Percentiles rank a stretch among this genome's conserved stretches.
Conservation (phyloP, 495 filamentous ascomycete genomes). For the Xylaria intraflava region DNA sequence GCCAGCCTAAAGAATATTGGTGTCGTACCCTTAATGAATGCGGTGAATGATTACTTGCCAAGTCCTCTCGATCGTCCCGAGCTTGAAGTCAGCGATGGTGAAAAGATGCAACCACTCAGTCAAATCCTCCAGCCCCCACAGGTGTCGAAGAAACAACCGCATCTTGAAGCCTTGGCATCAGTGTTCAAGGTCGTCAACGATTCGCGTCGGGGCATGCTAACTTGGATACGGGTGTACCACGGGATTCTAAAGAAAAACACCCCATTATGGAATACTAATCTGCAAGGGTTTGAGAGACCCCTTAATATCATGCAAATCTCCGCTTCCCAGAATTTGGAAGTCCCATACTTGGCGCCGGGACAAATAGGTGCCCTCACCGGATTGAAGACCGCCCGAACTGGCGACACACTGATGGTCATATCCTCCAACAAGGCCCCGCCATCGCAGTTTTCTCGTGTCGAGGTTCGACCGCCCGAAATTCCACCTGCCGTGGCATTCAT, state of each 20-base stretch:
- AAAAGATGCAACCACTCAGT: constrained; percentile 44
- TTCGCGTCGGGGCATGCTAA: constrained; percentile 73
- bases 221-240: constrained; percentile 89
- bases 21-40: constrained; percentile 87
- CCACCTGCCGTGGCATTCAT: constrained; percentile 96
- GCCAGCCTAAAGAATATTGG: constrained; percentile 92
- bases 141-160: constrained; percentile 41
- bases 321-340: constrained; percentile 78
- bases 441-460: constrained; percentile 64
- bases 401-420: constrained; percentile 82
- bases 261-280: constrained; percentile 79
- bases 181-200: constrained; percentile 98
- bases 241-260: constrained; percentile 68
- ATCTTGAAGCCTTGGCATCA: constrained; percentile 68
- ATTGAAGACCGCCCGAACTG: constrained; percentile 83
- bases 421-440: constrained; percentile 45
- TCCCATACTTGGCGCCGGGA: constrained; percentile 69
- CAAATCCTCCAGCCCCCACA: constrained; percentile 41
- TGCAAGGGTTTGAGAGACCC: constrained; percentile 73
- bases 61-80: constrained; percentile 72
- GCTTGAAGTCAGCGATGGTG: constrained; percentile 64
- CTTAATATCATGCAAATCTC: constrained; percentile 86
- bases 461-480: constrained; percentile 80
- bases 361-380: constrained; percentile 96
- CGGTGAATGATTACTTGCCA: constrained; percentile 77